These are phyloP conservation scores for Suillus paluster DNA, from an alignment of 768 basidiomycete genomes.

Conservation along the genomic window DNA sequence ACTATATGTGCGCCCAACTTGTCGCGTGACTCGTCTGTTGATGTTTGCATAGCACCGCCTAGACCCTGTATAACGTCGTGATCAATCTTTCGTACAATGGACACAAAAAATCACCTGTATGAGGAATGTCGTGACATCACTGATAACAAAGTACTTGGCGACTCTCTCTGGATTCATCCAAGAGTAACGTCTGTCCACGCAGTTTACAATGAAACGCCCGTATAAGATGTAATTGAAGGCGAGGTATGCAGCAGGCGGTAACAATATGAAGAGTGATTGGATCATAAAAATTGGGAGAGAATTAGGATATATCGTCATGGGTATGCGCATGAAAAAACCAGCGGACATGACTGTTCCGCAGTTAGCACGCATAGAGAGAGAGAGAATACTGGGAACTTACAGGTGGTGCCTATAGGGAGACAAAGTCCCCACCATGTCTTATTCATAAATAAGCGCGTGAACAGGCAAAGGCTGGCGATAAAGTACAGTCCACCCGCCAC, in stretches of 20 bases:
- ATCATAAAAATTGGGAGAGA: constrained; percentile 21
- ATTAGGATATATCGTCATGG: constrained; percentile 23
- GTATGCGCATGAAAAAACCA: constrained; percentile 27
- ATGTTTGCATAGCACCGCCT: constrained; percentile 25
- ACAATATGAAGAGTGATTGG: constrained; percentile 26
- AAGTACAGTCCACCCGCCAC: constrained; percentile 27
- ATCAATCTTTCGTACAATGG: neutral
- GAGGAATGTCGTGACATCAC: constrained; percentile 31
- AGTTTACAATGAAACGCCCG: constrained; percentile 28
- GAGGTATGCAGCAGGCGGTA: constrained; percentile 32
- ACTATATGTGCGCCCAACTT: constrained; percentile 24
- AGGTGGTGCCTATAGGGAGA: constrained; percentile 33
- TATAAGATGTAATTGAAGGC: constrained; percentile 41
- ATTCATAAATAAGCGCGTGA: constrained; percentile 23
- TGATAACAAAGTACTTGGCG: constrained; percentile 27
- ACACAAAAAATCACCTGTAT: constrained; percentile 26
- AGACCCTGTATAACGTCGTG: constrained; percentile 16
- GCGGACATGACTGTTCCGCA: constrained; percentile 18
- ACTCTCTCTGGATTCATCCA: constrained; percentile 30
- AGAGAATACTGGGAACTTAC: constrained; percentile 13
- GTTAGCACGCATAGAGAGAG: neutral
- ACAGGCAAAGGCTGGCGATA: constrained; percentile 16
- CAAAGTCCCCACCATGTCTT: constrained; percentile 37
- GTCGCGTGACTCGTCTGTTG: constrained; percentile 1
- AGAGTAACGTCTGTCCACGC: constrained; percentile 23